Percentiles rank a stretch among this genome's conserved stretches.
Evolutionary conservation across 306 rosid genomes (phyloP).

Genomic region (Quercus bicolor): DNA sequence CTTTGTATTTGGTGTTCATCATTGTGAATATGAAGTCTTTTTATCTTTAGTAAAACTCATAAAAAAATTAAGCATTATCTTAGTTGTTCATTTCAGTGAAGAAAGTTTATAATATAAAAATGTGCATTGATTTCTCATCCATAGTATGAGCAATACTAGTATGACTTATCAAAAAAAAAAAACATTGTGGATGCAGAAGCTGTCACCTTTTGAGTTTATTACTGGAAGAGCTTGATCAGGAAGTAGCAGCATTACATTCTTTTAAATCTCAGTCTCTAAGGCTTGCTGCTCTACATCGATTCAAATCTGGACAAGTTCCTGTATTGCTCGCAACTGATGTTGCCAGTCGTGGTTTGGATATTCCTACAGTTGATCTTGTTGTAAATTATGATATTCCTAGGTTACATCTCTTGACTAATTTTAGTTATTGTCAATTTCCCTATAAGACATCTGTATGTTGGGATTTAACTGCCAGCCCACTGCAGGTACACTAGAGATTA

Average conservation of each 20-base stretch:
- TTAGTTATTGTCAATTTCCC: slow-evolving; percentile 10
- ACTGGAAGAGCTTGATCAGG: slow-evolving; percentile 80
- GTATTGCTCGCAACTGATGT: slow-evolving; percentile 88
- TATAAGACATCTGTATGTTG: neutral
- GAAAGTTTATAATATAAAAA: neutral
- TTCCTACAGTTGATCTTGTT: slow-evolving; percentile 88
- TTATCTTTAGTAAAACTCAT: too few relatives aligned
- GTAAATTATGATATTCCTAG: slow-evolving; percentile 89
- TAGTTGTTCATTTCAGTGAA: neutral
- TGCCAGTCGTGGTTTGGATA: slow-evolving; percentile 91
- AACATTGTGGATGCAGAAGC: slow-evolving; percentile 41
- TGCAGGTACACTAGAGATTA: slow-evolving; percentile 79
- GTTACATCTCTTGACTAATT: slow-evolving; percentile 29
- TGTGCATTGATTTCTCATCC: neutral
- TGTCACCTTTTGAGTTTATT: slow-evolving; percentile 72
- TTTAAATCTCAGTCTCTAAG: slow-evolving; percentile 73
- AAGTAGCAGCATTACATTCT: slow-evolving; percentile 70
- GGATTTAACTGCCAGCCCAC: slow-evolving; percentile 17
- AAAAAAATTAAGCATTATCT: too few relatives aligned
- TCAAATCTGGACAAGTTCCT: slow-evolving; percentile 82
- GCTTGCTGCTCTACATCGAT: slow-evolving; percentile 70
- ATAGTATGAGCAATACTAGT: neutral
- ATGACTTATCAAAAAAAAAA: too few relatives aligned
- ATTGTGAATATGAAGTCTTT: too few relatives aligned
- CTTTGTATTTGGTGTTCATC: neutral